Percentiles rank a stretch among this genome's conserved stretches.
Evolutionary conservation across 2,329 filamentous ascomycete genomes (phyloP).

Genomic region (Bipolaris sorokiniana): DNA sequence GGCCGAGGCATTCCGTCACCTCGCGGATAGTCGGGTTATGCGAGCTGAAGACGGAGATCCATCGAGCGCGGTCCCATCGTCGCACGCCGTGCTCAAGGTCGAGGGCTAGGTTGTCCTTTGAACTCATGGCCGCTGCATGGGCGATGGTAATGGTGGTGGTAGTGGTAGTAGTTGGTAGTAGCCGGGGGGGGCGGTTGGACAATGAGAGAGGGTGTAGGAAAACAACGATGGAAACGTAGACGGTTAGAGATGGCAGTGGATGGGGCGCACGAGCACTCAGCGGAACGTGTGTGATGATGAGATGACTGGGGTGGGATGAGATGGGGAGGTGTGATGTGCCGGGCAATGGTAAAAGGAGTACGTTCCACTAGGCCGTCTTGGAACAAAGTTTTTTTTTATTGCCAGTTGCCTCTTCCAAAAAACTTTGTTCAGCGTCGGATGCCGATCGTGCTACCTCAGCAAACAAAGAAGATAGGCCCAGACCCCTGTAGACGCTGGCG

Average conservation of each 20-base stretch:
- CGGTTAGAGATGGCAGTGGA: conserved; percentile 27
- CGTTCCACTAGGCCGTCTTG: conserved; percentile 35
- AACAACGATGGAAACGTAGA: conserved; percentile 16
- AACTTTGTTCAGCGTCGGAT: conserved; percentile 35
- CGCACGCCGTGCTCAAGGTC: conserved; percentile 41
- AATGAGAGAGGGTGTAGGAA: conserved; percentile 2
- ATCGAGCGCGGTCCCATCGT: conserved; percentile 45
- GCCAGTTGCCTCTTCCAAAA: conserved; percentile 27
- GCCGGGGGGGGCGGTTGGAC: conserved; percentile 7
- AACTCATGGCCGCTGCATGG: conserved; percentile 40
- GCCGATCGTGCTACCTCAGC: conserved; percentile 27
- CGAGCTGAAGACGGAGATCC: conserved; percentile 47
- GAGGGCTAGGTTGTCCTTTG: conserved; percentile 39
- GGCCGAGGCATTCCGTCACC: conserved; percentile 46
- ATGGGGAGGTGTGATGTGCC: conserved; percentile 27
- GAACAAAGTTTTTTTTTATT: conserved; percentile 37
- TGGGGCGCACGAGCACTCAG: conserved; percentile 28
- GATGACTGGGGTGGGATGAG: conserved; percentile 3
- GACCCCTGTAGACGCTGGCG: conserved; percentile 8
- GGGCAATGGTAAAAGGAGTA: conserved; percentile 39
- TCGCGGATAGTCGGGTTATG: conserved; percentile 49
- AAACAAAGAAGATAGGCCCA: conserved; percentile 14
- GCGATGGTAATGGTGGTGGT: not conserved
- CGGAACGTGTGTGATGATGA: conserved; percentile 17
- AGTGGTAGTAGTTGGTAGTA: conserved; percentile 2